Percentiles rank a stretch among this genome's conserved stretches.
These are phyloP conservation scores for Scheffersomyces insectosa DNA, from an alignment of 1,139 yeast genomes.

Conservation along the genomic window DNA sequence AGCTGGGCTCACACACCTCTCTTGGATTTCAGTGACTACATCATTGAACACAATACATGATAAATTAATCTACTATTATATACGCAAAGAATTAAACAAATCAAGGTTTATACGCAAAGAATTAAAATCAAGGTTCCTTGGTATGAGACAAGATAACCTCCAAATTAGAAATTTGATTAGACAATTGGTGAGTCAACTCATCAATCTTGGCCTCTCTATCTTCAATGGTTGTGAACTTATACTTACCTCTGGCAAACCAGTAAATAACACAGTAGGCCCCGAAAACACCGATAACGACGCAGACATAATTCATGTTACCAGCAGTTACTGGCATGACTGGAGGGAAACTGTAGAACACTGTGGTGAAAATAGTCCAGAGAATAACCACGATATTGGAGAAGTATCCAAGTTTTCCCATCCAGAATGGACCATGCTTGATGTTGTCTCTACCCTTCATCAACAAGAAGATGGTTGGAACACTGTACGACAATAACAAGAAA, in stretches of 20 bases:
- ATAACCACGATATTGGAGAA: slow-evolving; percentile 24
- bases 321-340: slow-evolving; percentile 45
- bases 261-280: slow-evolving; percentile 32
- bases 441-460: slow-evolving; percentile 36
- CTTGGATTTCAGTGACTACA: too few relatives aligned
- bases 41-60: too few relatives aligned
- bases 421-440: slow-evolving; percentile 45
- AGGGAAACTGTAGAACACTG: slow-evolving; percentile 46
- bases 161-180: slow-evolving; percentile 26
- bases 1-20: too few relatives aligned
- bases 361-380: slow-evolving; percentile 42
- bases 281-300: slow-evolving; percentile 40
- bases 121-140: neutral
- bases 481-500: slow-evolving; percentile 35
- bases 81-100: too few relatives aligned
- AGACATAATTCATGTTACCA: slow-evolving; percentile 48
- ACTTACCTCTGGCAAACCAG: slow-evolving; percentile 41
- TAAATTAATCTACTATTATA: too few relatives aligned
- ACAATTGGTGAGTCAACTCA: slow-evolving; percentile 28
- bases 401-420: slow-evolving; percentile 42
- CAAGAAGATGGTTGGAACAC: slow-evolving; percentile 34
- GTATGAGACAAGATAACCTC: slow-evolving; percentile 23
- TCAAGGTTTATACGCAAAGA: too few relatives aligned
- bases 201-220: slow-evolving; percentile 25
- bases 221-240: slow-evolving; percentile 26